These are phyloP conservation scores for Colletotrichum gigasporum DNA, from an alignment of 2,329 filamentous ascomycete species.

Conservation along the genomic window DNA sequence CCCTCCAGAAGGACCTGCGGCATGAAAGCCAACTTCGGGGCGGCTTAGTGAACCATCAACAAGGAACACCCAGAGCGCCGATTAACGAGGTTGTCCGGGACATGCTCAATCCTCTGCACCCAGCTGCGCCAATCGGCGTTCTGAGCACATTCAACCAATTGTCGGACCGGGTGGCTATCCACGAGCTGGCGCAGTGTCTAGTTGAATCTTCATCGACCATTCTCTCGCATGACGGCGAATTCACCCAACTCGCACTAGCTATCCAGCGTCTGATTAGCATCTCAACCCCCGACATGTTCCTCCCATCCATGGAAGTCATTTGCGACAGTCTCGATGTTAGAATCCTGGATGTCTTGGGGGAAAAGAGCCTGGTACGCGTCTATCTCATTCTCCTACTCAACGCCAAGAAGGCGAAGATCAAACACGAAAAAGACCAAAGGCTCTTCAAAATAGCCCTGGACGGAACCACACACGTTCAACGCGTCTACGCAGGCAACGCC, in stretches of 20 bases:
- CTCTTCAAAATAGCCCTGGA: not conserved
- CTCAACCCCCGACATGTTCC: not conserved
- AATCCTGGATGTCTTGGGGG: not conserved
- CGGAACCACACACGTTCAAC: not conserved
- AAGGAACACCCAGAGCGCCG: not conserved
- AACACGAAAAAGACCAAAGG: not conserved
- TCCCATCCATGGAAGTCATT: not conserved
- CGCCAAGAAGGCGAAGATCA: constrained; percentile 8
- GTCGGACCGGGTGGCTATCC: not conserved
- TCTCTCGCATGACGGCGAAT: not conserved
- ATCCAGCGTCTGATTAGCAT: not conserved
- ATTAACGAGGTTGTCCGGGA: not conserved
- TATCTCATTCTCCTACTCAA: constrained; percentile 15
- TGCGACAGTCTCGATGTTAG: constrained; percentile 4
- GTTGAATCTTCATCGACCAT: not conserved
- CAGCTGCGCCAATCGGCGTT: constrained; percentile 10
- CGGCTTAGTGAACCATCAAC: constrained; percentile 7
- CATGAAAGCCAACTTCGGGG: constrained; percentile 8
- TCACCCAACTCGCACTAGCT: not conserved
- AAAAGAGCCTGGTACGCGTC: not conserved
- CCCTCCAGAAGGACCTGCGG: constrained; percentile 3
- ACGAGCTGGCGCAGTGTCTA: not conserved
- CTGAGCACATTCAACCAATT: constrained; percentile 16
- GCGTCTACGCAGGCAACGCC: not conserved
- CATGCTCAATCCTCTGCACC: not conserved